These are phyloP conservation scores for Aspergillus cavernicola DNA, from an alignment of 495 filamentous ascomycete genomes.

Conservation along the genomic window DNA sequence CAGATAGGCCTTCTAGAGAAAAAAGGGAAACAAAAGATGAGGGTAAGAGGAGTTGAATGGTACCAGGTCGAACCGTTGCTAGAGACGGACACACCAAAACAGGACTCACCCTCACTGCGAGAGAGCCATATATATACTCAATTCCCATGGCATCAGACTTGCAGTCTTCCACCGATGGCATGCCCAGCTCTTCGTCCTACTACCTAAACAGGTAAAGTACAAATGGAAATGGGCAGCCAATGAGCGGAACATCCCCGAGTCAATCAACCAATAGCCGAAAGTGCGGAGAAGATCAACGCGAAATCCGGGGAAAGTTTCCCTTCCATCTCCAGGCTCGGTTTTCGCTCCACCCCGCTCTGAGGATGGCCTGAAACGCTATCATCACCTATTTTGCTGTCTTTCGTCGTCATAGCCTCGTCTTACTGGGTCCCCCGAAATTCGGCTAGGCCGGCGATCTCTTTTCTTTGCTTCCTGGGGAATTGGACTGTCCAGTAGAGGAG, in stretches of 20 bases:
- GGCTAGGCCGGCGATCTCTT: background rate
- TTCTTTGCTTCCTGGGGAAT: background rate
- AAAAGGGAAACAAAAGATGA: background rate
- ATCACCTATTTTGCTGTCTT: background rate
- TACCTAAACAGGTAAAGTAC: background rate
- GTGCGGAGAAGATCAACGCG: slow-evolving; percentile 1
- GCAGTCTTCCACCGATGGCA: background rate
- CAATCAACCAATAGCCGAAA: slow-evolving; percentile 12
- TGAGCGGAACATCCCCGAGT: background rate
- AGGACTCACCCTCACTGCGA: background rate
- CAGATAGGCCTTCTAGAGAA: background rate
- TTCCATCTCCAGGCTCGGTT: slow-evolving; percentile 1
- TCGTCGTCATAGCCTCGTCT: background rate
- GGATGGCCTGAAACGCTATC: no score
- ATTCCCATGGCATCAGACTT: background rate
- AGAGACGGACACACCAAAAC: background rate
- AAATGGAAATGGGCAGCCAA: background rate
- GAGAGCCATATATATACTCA: slow-evolving; percentile 3
- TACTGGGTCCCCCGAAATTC: background rate
- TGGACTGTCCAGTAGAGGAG: background rate
- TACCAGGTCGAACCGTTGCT: background rate
- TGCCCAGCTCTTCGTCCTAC: background rate
- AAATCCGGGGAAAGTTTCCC: slow-evolving; percentile 3
- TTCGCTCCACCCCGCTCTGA: background rate
- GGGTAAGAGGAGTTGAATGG: background rate